Percentiles rank a stretch among this genome's conserved stretches.
These are phyloP conservation scores for Chiua virens DNA, from an alignment of 768 basidiomycete genomes.

Conservation along the genomic window DNA sequence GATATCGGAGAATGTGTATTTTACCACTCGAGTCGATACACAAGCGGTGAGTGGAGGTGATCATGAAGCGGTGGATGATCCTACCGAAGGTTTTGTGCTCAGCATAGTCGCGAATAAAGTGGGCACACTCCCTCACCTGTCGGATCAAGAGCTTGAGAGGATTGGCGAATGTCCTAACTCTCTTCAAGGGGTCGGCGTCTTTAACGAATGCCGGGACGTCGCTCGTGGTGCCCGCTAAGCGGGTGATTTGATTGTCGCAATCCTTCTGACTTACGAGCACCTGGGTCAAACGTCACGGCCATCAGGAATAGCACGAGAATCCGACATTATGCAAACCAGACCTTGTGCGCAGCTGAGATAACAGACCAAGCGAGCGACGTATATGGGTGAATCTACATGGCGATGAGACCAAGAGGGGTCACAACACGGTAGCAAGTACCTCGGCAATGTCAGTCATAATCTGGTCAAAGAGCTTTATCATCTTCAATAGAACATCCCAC, in stretches of 20 bases:
- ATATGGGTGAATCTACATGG: slow-evolving; percentile 1
- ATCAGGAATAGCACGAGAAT: neutral
- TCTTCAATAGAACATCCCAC: neutral
- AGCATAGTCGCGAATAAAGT: too few species aligned
- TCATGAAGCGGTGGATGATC: too few species aligned
- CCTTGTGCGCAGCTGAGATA: neutral
- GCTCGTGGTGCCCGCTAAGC: neutral
- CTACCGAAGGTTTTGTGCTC: too few species aligned
- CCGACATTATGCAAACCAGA: neutral
- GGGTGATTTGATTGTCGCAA: neutral
- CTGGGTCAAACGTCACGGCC: neutral
- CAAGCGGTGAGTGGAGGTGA: neutral
- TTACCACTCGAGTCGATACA: neutral
- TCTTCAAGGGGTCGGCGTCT: neutral
- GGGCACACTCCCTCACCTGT: too few species aligned
- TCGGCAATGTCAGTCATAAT: neutral
- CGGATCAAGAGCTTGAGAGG: neutral
- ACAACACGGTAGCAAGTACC: neutral
- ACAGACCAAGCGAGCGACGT: neutral
- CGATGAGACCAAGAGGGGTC: neutral
- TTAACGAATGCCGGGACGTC: neutral
- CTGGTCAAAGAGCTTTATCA: neutral
- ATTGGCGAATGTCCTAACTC: neutral
- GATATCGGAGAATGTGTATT: neutral
- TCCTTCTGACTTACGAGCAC: neutral